Evolutionary conservation across 768 basidiomycete species (phyloP), one percentile per base, ranked within the genome.

Genomic region (Leccinum variicolor): DNA sequence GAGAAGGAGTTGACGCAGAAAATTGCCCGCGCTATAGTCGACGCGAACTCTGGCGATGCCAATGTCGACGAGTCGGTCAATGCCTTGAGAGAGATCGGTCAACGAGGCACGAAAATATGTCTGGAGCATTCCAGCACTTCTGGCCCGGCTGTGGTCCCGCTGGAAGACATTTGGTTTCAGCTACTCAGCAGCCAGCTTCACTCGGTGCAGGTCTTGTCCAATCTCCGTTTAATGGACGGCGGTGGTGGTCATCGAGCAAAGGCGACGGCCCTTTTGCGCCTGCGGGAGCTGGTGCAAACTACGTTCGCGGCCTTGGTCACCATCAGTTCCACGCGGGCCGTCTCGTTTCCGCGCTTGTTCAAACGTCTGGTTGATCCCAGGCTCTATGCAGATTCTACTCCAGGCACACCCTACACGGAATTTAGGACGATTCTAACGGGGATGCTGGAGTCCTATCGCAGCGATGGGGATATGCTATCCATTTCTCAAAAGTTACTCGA

Each of bases 401-500:
- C 80, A 23, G 81, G 84, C 33, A 83, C 85, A 13, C 84, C 86
- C 26, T 98, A 98, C 73, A 85, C 87, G 21, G 95, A 98, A 73
- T 96, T 98, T 73, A 82, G 93, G 47, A 82, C 84, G 11, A 94
- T 99, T 58, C 78, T 99, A 29, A 87, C 86, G 1, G 90, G 92
- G n/a, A 99, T 98, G 92, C 74, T 98, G 64, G 94, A 96, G 66
- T 89, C 93, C 2, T 98, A 98, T 74, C 85, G 89, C 39, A 85
- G 89, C 4, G 95, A 99, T 62, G 92, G 90, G 26, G 95, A 98
- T 62, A 84, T 95, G 80, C 76, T 98, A 25, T 73, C 79, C 45
- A 94, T 96, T 64, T 90, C 93, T 23, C 91, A 89, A 61, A 84
- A 85, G 58, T 75, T 98, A 47, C 77, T 94, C 45, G 82, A 89